phyloP scores from a whole-genome alignment of 1,284 basidiomycete genomes.

The Peniophora sp. region DNA sequence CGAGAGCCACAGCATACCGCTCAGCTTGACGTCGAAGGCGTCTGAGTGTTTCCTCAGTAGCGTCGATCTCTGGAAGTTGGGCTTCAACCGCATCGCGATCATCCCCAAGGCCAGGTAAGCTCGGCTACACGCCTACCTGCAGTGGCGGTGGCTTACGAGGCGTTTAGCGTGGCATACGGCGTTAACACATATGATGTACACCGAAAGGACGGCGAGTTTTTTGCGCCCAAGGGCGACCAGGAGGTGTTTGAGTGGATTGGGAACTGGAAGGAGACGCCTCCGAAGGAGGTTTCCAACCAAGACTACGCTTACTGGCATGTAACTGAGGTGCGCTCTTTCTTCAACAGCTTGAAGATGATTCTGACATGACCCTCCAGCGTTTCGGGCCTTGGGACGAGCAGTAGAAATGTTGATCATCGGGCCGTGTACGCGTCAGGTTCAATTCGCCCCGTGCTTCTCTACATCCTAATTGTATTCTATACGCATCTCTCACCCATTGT shows the following conservation, averaged over 20 bases:
- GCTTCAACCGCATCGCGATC: neutral
- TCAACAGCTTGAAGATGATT: too few species aligned
- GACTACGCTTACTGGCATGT: constrained; percentile 1
- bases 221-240: too few species aligned
- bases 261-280: constrained; percentile 1
- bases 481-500: neutral
- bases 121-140: too few species aligned
- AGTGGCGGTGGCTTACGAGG: neutral
- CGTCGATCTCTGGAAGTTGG: neutral
- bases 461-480: neutral
- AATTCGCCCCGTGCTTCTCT: too few species aligned
- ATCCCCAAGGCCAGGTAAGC: constrained; percentile 1
- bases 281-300: constrained; percentile 4
- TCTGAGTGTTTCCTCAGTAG: neutral
- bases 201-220: neutral
- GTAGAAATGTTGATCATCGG: neutral
- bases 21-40: neutral
- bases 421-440: too few species aligned
- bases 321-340: neutral
- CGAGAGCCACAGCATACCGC: neutral
- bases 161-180: neutral
- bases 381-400: constrained; percentile 1
- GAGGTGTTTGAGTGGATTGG: too few species aligned
- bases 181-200: neutral
- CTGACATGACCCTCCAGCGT: neutral